Conservation (phyloP, 495 filamentous ascomycete species). For the Penicillium ochrochloron region DNA sequence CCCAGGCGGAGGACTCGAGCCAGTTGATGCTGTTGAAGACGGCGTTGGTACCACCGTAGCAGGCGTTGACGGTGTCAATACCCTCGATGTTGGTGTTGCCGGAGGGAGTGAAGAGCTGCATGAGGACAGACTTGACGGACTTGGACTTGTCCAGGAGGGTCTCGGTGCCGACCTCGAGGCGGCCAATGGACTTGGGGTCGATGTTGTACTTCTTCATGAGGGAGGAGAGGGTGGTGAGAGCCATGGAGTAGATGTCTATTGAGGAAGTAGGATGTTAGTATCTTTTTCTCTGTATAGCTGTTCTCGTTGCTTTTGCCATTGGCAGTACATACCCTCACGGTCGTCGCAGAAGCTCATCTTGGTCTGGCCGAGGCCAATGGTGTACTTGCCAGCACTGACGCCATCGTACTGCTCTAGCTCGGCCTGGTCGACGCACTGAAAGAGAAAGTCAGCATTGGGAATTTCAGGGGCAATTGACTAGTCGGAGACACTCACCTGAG, state of each 20-base stretch:
- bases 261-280: neutral
- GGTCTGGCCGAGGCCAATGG: constrained; percentile 98
- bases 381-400: constrained; percentile 93
- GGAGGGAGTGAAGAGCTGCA: constrained; percentile 90
- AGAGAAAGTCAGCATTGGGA: constrained; percentile 27
- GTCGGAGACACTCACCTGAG: constrained; percentile 72
- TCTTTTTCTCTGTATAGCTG: no score
- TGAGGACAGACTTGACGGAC: constrained; percentile 99
- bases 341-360: constrained; percentile 99
- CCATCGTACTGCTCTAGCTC: constrained; percentile 99
- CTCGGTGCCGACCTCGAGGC: constrained; percentile 97
- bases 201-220: constrained; percentile 93
- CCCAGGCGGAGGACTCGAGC: constrained; percentile 98
- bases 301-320: constrained; percentile 3
- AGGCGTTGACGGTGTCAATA: constrained; percentile 95
- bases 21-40: constrained; percentile 97
- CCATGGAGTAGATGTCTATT: constrained; percentile 95
- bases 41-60: constrained; percentile 98
- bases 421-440: constrained; percentile 91
- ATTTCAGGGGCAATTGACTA: neutral
- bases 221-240: constrained; percentile 85
- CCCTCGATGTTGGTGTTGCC: constrained; percentile 93
- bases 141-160: constrained; percentile 99
- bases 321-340: constrained; percentile 75
- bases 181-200: constrained; percentile 86